A percentile compares a stretch with the other conserved stretches of the same genome.
Evolutionary conservation across 1,284 basidiomycete species (phyloP).

Genomic region (Fomitopsis palustris): DNA sequence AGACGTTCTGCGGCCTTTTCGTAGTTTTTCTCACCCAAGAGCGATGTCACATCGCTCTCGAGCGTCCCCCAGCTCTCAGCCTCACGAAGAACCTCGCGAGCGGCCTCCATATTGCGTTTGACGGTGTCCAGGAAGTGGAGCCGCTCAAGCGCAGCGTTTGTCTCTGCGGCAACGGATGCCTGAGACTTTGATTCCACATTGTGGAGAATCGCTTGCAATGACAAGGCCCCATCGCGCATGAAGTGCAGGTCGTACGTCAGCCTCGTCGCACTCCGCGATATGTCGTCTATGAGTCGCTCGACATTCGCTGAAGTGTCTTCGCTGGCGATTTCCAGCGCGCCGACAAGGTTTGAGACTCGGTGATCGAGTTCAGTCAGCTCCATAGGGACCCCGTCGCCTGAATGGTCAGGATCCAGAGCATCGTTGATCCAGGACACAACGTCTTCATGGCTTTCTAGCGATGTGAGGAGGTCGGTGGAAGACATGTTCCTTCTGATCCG

Average conservation of each 20-base stretch:
- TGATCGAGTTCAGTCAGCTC: conserved; percentile 72
- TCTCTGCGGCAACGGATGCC: conserved; percentile 48
- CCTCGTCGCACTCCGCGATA: conserved; percentile 83
- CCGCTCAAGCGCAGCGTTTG: conserved; percentile 63
- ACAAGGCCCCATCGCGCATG: conserved; percentile 85
- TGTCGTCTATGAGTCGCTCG: conserved; percentile 86
- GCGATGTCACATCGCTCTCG: conserved; percentile 83
- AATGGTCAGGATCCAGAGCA: conserved; percentile 34
- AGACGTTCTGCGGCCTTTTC: conserved; percentile 86
- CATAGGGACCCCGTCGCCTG: conserved; percentile 18
- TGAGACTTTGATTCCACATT: conserved; percentile 53
- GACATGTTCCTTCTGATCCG: neutral
- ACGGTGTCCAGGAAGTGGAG: conserved; percentile 79
- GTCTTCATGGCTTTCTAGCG: conserved; percentile 41
- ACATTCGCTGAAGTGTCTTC: conserved; percentile 84
- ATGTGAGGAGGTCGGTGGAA: conserved; percentile 18
- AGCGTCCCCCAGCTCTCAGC: conserved; percentile 94
- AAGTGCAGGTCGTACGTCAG: conserved; percentile 93
- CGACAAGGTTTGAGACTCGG: conserved; percentile 69
- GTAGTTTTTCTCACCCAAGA: conserved; percentile 76
- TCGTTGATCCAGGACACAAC: conserved; percentile 68
- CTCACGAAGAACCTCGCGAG: conserved; percentile 82
- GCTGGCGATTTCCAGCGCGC: conserved; percentile 75
- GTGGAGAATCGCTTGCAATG: conserved; percentile 63
- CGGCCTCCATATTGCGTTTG: conserved; percentile 82